Conservation (phyloP, 2,329 filamentous ascomycete species). For the Colletotrichum eleusines region DNA sequence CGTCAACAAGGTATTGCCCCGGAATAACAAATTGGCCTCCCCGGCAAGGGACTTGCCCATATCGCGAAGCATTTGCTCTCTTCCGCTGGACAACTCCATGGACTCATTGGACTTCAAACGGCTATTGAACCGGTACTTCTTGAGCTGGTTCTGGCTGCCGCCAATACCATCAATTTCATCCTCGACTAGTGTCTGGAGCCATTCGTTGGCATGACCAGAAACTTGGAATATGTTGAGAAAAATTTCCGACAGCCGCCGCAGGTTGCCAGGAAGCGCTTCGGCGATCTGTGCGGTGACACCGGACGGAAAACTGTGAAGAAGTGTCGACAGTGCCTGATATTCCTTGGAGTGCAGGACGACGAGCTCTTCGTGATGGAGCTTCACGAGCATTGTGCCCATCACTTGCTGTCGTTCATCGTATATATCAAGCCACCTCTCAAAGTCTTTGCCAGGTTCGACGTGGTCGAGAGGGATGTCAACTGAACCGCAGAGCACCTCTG, state of each 20-base stretch:
- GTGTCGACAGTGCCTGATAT: slow-evolving; percentile 84
- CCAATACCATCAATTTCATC: slow-evolving; percentile 93
- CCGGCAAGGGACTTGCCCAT: slow-evolving; percentile 83
- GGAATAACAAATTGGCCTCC: slow-evolving; percentile 94
- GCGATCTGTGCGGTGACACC: slow-evolving; percentile 89
- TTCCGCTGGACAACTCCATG: slow-evolving; percentile 69
- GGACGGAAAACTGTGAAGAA: slow-evolving; percentile 86
- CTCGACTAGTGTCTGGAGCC: slow-evolving; percentile 93
- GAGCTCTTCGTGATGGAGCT: slow-evolving; percentile 86
- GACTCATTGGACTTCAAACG: slow-evolving; percentile 80
- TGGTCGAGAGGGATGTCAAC: slow-evolving; percentile 88
- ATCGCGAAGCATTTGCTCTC: slow-evolving; percentile 79
- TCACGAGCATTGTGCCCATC: slow-evolving; percentile 87
- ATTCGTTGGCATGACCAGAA: slow-evolving; percentile 84
- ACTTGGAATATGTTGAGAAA: slow-evolving; percentile 97
- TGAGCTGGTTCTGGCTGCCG: slow-evolving; percentile 82
- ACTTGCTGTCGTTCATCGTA: slow-evolving; percentile 80
- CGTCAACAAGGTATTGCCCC: slow-evolving; percentile 93
- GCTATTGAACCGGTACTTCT: slow-evolving; percentile 78
- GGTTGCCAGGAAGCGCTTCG: slow-evolving; percentile 79
- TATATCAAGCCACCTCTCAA: slow-evolving; percentile 90
- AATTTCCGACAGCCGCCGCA: slow-evolving; percentile 85
- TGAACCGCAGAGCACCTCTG: slow-evolving; percentile 72
- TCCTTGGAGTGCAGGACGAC: slow-evolving; percentile 89
- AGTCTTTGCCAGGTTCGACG: slow-evolving; percentile 79